Evolutionary conservation across 129 eudicot genomes (phyloP).

Genomic region (Artemisia annua): DNA sequence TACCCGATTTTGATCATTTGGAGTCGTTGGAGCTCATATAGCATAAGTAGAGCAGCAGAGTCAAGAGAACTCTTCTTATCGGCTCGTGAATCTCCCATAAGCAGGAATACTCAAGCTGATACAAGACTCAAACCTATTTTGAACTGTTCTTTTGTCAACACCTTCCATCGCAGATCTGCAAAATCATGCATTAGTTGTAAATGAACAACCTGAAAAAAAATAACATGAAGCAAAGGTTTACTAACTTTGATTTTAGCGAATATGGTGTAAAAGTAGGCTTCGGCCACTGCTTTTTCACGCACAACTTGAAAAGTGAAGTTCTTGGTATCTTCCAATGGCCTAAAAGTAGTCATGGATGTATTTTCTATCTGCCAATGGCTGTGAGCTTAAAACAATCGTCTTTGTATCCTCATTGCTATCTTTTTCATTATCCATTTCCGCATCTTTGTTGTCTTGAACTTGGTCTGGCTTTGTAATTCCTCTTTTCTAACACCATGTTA

Average conservation of each 20-base stretch:
- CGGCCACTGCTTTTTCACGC: conserved; percentile 85
- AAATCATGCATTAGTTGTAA: conserved; percentile 4
- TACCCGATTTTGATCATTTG: conserved; percentile 48
- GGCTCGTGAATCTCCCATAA: conserved; percentile 58
- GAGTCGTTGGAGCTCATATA: conserved; percentile 53
- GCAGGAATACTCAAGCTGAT: conserved; percentile 67
- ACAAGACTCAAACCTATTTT: conserved; percentile 53
- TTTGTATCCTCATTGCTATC: conserved; percentile 33
- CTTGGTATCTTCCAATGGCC: conserved; percentile 39
- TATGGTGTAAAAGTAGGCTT: conserved; percentile 61
- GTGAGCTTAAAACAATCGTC: conserved; percentile 25
- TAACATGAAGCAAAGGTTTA: neutral
- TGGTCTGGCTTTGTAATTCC: conserved; percentile 57
- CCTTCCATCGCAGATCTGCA: conserved; percentile 62
- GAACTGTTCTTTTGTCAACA: conserved; percentile 44
- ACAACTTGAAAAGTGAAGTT: conserved; percentile 55
- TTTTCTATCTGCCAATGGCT: conserved; percentile 9
- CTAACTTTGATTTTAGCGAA: conserved; percentile 66
- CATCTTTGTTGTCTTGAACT: conserved; percentile 23
- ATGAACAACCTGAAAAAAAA: too few relatives aligned
- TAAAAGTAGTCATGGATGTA: conserved; percentile 7
- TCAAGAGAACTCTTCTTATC: conserved; percentile 85
- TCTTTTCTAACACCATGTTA: conserved; percentile 34
- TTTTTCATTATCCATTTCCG: conserved; percentile 15
- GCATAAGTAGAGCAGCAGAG: conserved; percentile 71